Conservation (phyloP, 2,329 filamentous ascomycete species). For the Sclerotinia glacialis region DNA sequence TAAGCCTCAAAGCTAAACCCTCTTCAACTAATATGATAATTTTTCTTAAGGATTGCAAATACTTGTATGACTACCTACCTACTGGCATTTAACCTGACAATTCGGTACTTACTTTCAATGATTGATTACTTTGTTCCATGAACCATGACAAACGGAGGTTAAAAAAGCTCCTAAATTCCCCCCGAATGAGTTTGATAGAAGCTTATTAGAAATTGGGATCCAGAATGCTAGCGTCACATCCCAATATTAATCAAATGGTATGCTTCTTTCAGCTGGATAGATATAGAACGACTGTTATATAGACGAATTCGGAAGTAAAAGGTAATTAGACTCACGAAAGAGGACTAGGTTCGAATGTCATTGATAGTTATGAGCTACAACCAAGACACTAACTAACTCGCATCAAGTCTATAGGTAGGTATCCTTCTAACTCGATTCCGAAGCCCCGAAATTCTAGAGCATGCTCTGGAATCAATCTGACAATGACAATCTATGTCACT, state of each 20-base stretch:
- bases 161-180: not conserved
- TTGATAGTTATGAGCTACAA: not conserved
- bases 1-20: not conserved
- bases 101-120: not conserved
- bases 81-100: not conserved
- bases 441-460: too few species aligned
- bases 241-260: not conserved
- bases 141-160: not conserved
- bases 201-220: not conserved
- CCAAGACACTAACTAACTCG: not conserved
- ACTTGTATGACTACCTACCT: not conserved
- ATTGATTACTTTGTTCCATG: not conserved
- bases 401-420: too few species aligned
- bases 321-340: not conserved
- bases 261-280: not conserved
- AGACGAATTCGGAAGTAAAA: not conserved
- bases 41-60: not conserved
- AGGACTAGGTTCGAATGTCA: not conserved
- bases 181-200: not conserved
- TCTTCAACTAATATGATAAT: not conserved
- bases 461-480: too few species aligned
- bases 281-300: constrained; percentile 5
- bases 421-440: too few species aligned
- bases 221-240: not conserved
- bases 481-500: too few species aligned